Percentiles rank a stretch among this genome's conserved stretches.
phyloP scores from a whole-genome alignment of 306 rosid species.

The Quercus cerris region DNA sequence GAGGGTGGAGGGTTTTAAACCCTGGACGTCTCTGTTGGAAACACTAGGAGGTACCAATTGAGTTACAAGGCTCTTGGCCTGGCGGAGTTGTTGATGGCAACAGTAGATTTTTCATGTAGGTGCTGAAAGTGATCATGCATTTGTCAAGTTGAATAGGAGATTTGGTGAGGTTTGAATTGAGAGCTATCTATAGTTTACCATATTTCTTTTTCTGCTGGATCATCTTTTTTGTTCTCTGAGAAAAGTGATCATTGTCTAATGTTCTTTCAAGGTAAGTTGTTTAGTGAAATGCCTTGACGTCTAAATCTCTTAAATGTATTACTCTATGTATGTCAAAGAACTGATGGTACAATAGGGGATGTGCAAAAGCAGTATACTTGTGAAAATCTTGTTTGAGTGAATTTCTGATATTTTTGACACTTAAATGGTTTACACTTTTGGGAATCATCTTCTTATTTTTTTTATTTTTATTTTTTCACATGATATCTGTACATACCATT shows the following conservation, averaged over 20 bases:
- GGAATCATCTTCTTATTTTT: neutral
- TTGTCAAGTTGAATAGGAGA: neutral
- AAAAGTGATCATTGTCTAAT: neutral
- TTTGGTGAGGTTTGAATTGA: neutral
- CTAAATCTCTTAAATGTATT: neutral
- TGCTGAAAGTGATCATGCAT: neutral
- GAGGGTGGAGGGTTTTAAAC: too few relatives aligned
- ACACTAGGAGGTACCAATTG: too few relatives aligned
- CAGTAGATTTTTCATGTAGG: neutral
- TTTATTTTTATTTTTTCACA: neutral
- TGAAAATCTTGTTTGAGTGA: neutral
- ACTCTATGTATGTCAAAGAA: neutral
- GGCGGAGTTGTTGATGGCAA: neutral
- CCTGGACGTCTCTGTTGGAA: too few relatives aligned
- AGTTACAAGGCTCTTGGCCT: too few relatives aligned
- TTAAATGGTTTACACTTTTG: neutral
- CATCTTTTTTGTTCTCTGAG: neutral
- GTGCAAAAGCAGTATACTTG: neutral
- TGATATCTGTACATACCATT: neutral
- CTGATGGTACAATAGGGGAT: neutral
- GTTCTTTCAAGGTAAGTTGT: neutral
- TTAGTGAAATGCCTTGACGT: neutral
- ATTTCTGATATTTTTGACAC: neutral
- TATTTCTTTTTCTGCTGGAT: neutral
- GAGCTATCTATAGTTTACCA: neutral